phyloP scores from a whole-genome alignment of 768 basidiomycete species.

The Termitomyces sp. region DNA sequence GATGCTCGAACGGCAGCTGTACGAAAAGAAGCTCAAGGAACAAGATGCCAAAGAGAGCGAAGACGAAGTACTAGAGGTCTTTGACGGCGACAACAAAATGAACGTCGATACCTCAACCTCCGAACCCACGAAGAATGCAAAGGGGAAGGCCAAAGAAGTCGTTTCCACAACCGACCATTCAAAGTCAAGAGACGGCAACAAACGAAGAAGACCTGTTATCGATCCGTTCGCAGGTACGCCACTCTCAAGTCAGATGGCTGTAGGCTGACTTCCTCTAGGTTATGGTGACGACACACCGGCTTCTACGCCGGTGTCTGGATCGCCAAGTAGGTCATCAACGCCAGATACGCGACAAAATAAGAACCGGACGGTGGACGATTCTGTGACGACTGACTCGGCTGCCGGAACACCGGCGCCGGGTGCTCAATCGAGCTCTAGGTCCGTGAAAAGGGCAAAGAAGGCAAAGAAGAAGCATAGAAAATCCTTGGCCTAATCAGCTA shows the following conservation, averaged over 20 bases:
- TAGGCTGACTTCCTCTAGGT: slow-evolving; percentile 19
- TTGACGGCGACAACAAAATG: slow-evolving; percentile 21
- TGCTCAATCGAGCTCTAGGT: not conserved
- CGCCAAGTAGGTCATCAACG: slow-evolving; percentile 1
- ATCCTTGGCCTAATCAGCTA: slow-evolving; percentile 5
- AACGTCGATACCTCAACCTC: slow-evolving; percentile 10
- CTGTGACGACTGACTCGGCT: slow-evolving; percentile 4
- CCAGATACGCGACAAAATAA: slow-evolving; percentile 10
- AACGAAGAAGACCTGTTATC: slow-evolving; percentile 48
- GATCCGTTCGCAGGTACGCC: slow-evolving; percentile 66
- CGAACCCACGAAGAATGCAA: slow-evolving; percentile 29
- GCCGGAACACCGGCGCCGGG: slow-evolving; percentile 6
- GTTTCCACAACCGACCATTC: not conserved
- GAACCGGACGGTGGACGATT: slow-evolving; percentile 9
- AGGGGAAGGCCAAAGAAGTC: slow-evolving; percentile 26
- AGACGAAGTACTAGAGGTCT: slow-evolving; percentile 38
- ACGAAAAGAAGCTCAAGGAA: slow-evolving; percentile 53
- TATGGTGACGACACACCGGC: slow-evolving; percentile 27
- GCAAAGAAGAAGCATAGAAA: slow-evolving; percentile 31
- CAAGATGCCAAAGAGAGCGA: slow-evolving; percentile 41
- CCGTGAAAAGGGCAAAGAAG: slow-evolving; percentile 26
- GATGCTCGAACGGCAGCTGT: slow-evolving; percentile 67
- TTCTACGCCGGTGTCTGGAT: not conserved
- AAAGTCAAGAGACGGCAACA: slow-evolving; percentile 20
- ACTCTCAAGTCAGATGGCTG: not conserved